Evolutionary conservation across 345 rosid species (phyloP).

Genomic region (Linum trigynum): DNA sequence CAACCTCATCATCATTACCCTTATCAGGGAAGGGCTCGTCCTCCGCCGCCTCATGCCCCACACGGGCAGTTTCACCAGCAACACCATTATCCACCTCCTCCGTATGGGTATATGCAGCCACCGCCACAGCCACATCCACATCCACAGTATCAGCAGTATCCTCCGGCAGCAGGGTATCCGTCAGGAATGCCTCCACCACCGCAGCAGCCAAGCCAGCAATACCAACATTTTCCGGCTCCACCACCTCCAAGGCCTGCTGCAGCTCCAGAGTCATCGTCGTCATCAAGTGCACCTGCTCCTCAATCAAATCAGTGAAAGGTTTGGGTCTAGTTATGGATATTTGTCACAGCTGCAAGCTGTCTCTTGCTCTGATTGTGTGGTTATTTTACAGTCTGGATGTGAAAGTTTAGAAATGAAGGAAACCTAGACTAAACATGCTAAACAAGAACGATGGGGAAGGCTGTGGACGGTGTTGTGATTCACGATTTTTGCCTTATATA

Average conservation of each 20-base stretch:
- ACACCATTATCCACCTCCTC: constrained; percentile 49
- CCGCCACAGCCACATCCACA: too few relatives aligned
- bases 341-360: too few relatives aligned
- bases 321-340: too few relatives aligned
- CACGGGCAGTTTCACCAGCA: constrained; percentile 37
- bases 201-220: constrained; percentile 28
- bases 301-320: constrained; percentile 2
- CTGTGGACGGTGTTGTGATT: too few relatives aligned
- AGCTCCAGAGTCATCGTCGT: constrained; percentile 14
- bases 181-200: constrained; percentile 32
- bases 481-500: too few relatives aligned
- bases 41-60: constrained; percentile 32
- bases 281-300: constrained; percentile 10
- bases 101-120: constrained; percentile 57
- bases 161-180: constrained; percentile 31
- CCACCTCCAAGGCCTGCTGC: constrained; percentile 20
- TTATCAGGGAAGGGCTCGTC: constrained; percentile 30
- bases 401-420: too few relatives aligned
- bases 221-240: constrained; percentile 28
- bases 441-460: too few relatives aligned
- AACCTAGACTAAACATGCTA: too few relatives aligned
- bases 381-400: too few relatives aligned
- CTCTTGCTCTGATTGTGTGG: too few relatives aligned
- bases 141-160: constrained; percentile 54
- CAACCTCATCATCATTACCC: constrained; percentile 41